Percentiles rank a stretch among this genome's conserved stretches.
phyloP scores from a whole-genome alignment of 345 rosid species.

The Microthlaspi erraticum region DNA sequence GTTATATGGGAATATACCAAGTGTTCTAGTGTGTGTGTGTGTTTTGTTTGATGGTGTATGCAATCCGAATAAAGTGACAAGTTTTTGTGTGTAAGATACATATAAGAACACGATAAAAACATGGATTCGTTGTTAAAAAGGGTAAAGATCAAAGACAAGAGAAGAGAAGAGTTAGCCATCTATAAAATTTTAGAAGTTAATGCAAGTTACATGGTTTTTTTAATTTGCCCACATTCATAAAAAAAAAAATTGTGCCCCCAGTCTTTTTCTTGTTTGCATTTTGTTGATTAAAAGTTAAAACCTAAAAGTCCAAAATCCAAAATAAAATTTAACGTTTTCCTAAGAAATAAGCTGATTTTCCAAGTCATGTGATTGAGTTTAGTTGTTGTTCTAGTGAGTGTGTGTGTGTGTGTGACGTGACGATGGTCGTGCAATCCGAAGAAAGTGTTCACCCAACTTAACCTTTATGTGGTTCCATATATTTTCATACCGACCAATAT shows the following conservation, averaged over 20 bases:
- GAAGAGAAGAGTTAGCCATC: neutral
- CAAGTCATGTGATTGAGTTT: neutral
- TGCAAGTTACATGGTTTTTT: neutral
- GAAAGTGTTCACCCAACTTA: too few species aligned
- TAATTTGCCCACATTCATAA: too few species aligned
- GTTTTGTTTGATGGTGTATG: slow-evolving; percentile 10
- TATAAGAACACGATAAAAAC: neutral
- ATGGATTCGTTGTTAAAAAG: neutral
- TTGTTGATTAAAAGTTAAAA: neutral
- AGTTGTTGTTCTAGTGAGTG: too few species aligned
- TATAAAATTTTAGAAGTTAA: neutral
- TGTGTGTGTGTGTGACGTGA: too few species aligned
- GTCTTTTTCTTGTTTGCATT: neutral
- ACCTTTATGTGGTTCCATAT: too few species aligned
- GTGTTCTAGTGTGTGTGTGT: slow-evolving; percentile 15
- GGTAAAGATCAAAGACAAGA: neutral
- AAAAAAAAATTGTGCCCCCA: too few species aligned
- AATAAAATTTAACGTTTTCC: neutral
- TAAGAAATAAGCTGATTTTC: neutral
- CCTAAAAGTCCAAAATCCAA: neutral
- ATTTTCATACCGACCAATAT: neutral
- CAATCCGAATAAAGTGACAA: slow-evolving; percentile 6
- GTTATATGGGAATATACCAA: neutral
- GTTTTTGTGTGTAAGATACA: slow-evolving; percentile 5
- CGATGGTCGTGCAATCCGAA: too few species aligned